phyloP scores from a whole-genome alignment of 768 basidiomycete species.

The Suillus spraguei region DNA sequence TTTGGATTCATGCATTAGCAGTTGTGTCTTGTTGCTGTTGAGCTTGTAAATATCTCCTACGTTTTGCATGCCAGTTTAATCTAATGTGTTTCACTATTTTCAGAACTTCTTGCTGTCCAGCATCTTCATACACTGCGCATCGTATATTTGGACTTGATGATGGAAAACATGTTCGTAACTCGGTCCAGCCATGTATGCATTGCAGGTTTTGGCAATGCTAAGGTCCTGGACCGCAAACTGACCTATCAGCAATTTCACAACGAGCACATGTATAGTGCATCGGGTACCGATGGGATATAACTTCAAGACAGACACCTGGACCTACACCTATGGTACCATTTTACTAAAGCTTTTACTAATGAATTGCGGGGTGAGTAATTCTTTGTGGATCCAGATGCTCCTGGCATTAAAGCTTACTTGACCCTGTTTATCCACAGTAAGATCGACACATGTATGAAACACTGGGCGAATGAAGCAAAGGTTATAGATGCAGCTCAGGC shows the following conservation, averaged over 20 bases:
- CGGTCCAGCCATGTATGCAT: conserved; percentile 17
- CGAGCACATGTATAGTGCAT: conserved; percentile 2
- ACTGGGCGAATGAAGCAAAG: no score
- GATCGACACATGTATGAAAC: no score
- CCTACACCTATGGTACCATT: conserved; percentile 35
- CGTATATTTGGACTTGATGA: conserved; percentile 53
- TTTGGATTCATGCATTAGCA: conserved; percentile 14
- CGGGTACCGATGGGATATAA: conserved; percentile 47
- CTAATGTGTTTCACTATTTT: not conserved
- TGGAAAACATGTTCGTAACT: conserved; percentile 52
- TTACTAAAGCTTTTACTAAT: conserved; percentile 15
- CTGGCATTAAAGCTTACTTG: not conserved
- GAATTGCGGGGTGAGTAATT: conserved; percentile 12
- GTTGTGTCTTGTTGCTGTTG: conserved; percentile 18
- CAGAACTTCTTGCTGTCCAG: conserved; percentile 15
- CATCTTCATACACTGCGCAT: conserved; percentile 28
- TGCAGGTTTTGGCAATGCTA: conserved; percentile 21
- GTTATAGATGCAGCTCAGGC: no score
- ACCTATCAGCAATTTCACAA: conserved; percentile 12
- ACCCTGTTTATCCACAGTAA: no score
- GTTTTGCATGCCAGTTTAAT: not conserved
- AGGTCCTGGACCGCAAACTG: conserved; percentile 12
- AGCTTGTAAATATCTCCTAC: conserved; percentile 14
- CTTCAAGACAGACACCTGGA: conserved; percentile 45
- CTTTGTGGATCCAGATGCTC: not conserved